A percentile compares a stretch with the other conserved stretches of the same genome.
These are phyloP conservation scores for Apiospora marii DNA, from an alignment of 2,329 filamentous ascomycete genomes.

Conservation along the genomic window DNA sequence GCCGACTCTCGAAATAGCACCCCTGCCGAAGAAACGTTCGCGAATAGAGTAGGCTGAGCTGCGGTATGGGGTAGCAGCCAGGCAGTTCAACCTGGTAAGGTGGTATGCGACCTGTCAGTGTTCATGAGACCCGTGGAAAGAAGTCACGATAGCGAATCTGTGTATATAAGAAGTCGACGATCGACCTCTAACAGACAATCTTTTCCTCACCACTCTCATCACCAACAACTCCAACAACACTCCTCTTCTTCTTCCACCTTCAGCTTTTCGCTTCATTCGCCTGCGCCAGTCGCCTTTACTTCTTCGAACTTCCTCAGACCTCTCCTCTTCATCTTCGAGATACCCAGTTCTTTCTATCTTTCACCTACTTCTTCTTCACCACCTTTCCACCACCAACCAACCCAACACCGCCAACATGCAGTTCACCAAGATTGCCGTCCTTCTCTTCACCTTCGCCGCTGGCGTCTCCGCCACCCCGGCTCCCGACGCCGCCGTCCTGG, in stretches of 20 bases:
- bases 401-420: constrained; percentile 18
- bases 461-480: constrained; percentile 19
- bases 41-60: not conserved
- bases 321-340: not conserved
- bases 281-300: constrained; percentile 16
- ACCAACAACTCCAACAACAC: constrained; percentile 7
- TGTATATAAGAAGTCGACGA: constrained; percentile 4
- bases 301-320: not conserved
- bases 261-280: constrained; percentile 9
- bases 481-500: not conserved
- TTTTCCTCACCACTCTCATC: constrained; percentile 11
- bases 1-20: not conserved
- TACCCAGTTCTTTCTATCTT: not conserved
- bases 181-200: not conserved
- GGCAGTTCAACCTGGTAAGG: not conserved
- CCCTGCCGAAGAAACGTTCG: not conserved
- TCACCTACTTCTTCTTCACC: not conserved
- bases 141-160: not conserved
- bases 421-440: constrained; percentile 15
- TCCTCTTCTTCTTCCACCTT: not conserved
- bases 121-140: not conserved
- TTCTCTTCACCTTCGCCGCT: constrained; percentile 16
- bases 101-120: not conserved
- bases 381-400: not conserved
- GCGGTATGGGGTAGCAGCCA: not conserved